phyloP scores from a whole-genome alignment of 768 basidiomycete species.

The Boletus vinaceobasis region DNA sequence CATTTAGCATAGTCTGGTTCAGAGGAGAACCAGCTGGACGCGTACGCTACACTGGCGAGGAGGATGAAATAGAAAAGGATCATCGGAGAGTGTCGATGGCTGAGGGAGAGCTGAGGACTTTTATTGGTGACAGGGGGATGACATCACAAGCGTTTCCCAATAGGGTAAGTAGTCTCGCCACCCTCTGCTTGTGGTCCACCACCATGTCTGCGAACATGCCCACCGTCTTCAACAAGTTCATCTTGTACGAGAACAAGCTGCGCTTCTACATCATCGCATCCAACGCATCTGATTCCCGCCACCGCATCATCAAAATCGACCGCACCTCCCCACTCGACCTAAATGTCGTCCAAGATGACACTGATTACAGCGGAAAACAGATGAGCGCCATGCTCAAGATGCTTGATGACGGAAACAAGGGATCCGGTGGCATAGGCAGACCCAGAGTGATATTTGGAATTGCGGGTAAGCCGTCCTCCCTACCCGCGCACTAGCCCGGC shows the following conservation, averaged over 20 bases:
- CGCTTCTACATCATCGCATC: slow-evolving; percentile 93
- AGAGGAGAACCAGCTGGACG: slow-evolving; percentile 51
- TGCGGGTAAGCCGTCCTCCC: slow-evolving; percentile 50
- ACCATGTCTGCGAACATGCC: not conserved
- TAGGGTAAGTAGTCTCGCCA: not conserved
- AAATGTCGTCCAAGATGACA: slow-evolving; percentile 79
- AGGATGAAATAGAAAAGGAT: slow-evolving; percentile 25
- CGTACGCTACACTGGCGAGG: slow-evolving; percentile 38
- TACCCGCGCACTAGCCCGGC: no score
- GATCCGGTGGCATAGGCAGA: slow-evolving; percentile 81
- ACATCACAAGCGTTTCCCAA: slow-evolving; percentile 23
- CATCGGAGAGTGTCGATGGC: slow-evolving; percentile 4
- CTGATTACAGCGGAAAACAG: slow-evolving; percentile 83
- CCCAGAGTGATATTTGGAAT: slow-evolving; percentile 78
- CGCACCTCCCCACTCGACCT: slow-evolving; percentile 76
- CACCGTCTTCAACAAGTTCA: slow-evolving; percentile 67
- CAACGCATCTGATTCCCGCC: slow-evolving; percentile 81
- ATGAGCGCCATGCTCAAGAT: slow-evolving; percentile 90
- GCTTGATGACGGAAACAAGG: slow-evolving; percentile 93
- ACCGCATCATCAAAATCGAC: slow-evolving; percentile 92
- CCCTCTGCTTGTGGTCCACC: not conserved
- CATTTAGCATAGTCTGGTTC: slow-evolving; percentile 45
- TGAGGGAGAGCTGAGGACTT: not conserved
- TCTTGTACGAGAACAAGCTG: slow-evolving; percentile 87
- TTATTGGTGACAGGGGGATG: slow-evolving; percentile 20